These are phyloP conservation scores for Entomortierella chlamydospora DNA, from an alignment of 192 early-diverging fungal genomes.

Conservation along the genomic window DNA sequence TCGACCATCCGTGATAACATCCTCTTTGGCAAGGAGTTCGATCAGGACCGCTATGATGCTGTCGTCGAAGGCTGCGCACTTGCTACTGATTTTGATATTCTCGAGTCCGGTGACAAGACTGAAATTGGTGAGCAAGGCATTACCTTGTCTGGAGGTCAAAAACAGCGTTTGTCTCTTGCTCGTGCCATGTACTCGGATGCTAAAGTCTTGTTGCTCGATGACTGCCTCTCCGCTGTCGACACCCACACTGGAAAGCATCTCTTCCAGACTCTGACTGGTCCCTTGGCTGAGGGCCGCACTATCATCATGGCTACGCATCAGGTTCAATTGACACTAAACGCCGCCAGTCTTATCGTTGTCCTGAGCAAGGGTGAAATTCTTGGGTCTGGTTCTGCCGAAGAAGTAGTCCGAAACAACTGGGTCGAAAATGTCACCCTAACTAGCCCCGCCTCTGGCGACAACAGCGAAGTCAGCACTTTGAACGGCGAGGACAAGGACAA, in stretches of 20 bases:
- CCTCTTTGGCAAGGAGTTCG: slow-evolving; percentile 81
- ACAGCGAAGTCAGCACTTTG: slow-evolving; percentile 44
- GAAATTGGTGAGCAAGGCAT: slow-evolving; percentile 94
- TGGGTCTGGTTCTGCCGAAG: slow-evolving; percentile 61
- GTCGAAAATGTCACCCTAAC: slow-evolving; percentile 54
- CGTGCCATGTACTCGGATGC: slow-evolving; percentile 85
- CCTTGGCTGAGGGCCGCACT: slow-evolving; percentile 81
- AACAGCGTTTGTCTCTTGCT: slow-evolving; percentile 85
- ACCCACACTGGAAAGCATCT: slow-evolving; percentile 92
- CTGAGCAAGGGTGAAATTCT: slow-evolving; percentile 70
- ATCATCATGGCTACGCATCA: slow-evolving; percentile 94
- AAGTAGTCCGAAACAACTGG: slow-evolving; percentile 57
- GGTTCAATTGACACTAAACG: slow-evolving; percentile 70
- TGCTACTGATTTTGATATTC: slow-evolving; percentile 85
- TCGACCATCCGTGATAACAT: slow-evolving; percentile 84
- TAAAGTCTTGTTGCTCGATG: slow-evolving; percentile 80
- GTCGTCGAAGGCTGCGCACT: slow-evolving; percentile 90
- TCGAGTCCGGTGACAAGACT: slow-evolving; percentile 88
- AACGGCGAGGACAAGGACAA: slow-evolving; percentile 58
- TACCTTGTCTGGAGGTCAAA: slow-evolving; percentile 89
- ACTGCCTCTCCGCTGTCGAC: slow-evolving; percentile 95
- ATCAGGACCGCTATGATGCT: slow-evolving; percentile 80
- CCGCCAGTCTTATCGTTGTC: slow-evolving; percentile 69
- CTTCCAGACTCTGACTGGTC: slow-evolving; percentile 78
- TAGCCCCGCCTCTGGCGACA: slow-evolving; percentile 24